Conservation (phyloP, 495 filamentous ascomycete genomes). For the Aspergillus cavernicola region DNA sequence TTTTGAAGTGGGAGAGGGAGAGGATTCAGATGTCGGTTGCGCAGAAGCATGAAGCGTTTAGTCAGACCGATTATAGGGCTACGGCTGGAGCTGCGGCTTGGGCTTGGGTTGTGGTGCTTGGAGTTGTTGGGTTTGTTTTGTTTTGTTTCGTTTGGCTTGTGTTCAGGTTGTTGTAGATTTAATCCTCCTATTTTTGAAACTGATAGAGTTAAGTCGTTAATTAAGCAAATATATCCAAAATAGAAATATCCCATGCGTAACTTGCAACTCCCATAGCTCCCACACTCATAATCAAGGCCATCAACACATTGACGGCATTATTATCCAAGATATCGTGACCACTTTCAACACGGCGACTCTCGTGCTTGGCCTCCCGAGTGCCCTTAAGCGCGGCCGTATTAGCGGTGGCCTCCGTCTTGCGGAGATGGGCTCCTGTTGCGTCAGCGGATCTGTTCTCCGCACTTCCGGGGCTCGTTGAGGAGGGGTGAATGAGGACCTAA, state of each 20-base stretch:
- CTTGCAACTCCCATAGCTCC: slow-evolving; percentile 64
- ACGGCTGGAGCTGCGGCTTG: no score
- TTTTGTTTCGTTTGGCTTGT: background rate
- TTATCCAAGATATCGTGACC: slow-evolving; percentile 83
- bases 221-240: slow-evolving; percentile 14
- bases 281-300: slow-evolving; percentile 79
- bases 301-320: slow-evolving; percentile 87
- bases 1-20: slow-evolving; percentile 1
- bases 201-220: background rate
- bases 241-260: slow-evolving; percentile 38
- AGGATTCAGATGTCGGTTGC: background rate
- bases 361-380: slow-evolving; percentile 41
- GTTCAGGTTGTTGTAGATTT: background rate
- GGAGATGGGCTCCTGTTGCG: slow-evolving; percentile 6
- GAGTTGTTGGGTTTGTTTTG: background rate
- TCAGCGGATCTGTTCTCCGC: background rate
- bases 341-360: slow-evolving; percentile 67
- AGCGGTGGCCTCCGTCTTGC: slow-evolving; percentile 29
- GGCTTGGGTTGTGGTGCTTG: no score
- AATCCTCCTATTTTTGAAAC: background rate
- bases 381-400: slow-evolving; percentile 34
- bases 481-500: slow-evolving; percentile 40
- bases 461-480: slow-evolving; percentile 2
- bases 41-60: background rate
- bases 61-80: no score